Base-by-base conservation (phyloP, 1,139 yeast species). In the Saccharomyces hybrid region DNA sequence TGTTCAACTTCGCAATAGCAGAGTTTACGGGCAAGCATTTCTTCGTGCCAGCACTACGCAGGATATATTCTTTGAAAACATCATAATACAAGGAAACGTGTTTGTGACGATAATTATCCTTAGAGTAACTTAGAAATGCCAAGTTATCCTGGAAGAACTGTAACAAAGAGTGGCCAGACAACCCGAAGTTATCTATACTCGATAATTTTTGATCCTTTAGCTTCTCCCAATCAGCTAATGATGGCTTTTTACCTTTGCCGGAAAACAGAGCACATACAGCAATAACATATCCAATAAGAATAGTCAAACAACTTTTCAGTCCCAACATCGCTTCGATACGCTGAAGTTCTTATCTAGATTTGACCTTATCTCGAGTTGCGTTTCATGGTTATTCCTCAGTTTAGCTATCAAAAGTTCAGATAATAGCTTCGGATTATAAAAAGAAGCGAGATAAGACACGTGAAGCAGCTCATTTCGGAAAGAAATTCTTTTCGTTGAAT, bases 1-100 rank as follows among this genome's bases (percentile, higher is more conserved):
- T 70, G 2, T 82, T 81, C 47, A 81, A 64, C 14, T 55, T 58
- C 16, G 63, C 59, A 13, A 63, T 59, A 9, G 54, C 55, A 8
- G 66, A 57, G 14, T 50, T 52, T 31, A 51, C 54, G 3, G 61
- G 59, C 5, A 51, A 51, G 47, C 63, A 61, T 2, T 30, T 46
- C 13, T 30, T 32, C 6, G 34, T 23, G n/a, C 32, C 28, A 16
- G n/a, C 47, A 28, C 44, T 34, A 34, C 8, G 47, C 34, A 23
- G 53, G 28, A 61, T 48, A 47, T 58, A 59, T 11, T 49, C 49
- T 34, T 50, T 51, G 34, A 61, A 55, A 6, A 52, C 49, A 44
- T 61, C 62, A 42, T 61, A 61, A 42, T 53, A 56, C 26, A 44
- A 49, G 8, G 63, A 59, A 14, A 59, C 54, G 8, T 49, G 47